A percentile compares a stretch with the other conserved stretches of the same genome.
These are phyloP conservation scores for Heritiera littoralis DNA, from an alignment of 345 rosid species.

Conservation along the genomic window DNA sequence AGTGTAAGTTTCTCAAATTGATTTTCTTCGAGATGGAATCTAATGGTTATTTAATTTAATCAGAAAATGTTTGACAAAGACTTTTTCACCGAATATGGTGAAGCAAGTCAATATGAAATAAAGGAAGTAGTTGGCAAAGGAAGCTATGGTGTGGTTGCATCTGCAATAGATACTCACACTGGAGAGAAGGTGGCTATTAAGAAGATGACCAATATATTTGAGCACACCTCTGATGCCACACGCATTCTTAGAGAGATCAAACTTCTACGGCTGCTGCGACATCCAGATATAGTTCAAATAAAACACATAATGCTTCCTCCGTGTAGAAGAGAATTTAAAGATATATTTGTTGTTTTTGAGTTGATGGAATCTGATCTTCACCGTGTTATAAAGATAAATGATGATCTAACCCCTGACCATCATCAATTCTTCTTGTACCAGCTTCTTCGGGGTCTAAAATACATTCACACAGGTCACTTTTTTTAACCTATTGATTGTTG, in stretches of 20 bases:
- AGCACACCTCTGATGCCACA: slow-evolving; percentile 91
- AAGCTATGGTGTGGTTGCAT: slow-evolving; percentile 97
- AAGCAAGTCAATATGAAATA: slow-evolving; percentile 92
- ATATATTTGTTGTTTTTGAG: slow-evolving; percentile 90
- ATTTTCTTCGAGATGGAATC: background rate
- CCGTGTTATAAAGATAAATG: slow-evolving; percentile 82
- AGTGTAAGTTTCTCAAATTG: background rate
- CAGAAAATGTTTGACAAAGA: slow-evolving; percentile 80
- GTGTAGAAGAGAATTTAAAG: slow-evolving; percentile 88
- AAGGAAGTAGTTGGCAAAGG: slow-evolving; percentile 95
- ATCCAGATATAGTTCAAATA: slow-evolving; percentile 88
- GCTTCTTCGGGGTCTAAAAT: slow-evolving; percentile 94
- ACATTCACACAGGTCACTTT: slow-evolving; percentile 81
- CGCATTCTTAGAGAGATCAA: slow-evolving; percentile 94
- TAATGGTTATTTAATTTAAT: slow-evolving; percentile 11
- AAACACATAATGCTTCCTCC: slow-evolving; percentile 98
- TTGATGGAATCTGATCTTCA: slow-evolving; percentile 99
- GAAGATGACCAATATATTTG: slow-evolving; percentile 89
- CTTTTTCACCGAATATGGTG: slow-evolving; percentile 95
- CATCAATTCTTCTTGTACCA: slow-evolving; percentile 98
- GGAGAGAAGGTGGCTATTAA: slow-evolving; percentile 96
- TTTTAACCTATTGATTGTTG: slow-evolving; percentile 23
- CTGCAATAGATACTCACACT: slow-evolving; percentile 85
- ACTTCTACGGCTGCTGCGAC: slow-evolving; percentile 81
- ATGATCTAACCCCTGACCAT: slow-evolving; percentile 87